Percentiles rank a stretch among this genome's conserved stretches.
Evolutionary conservation across 169 alveolate genomes (phyloP).

Genomic region (Plasmodium yoelii): DNA sequence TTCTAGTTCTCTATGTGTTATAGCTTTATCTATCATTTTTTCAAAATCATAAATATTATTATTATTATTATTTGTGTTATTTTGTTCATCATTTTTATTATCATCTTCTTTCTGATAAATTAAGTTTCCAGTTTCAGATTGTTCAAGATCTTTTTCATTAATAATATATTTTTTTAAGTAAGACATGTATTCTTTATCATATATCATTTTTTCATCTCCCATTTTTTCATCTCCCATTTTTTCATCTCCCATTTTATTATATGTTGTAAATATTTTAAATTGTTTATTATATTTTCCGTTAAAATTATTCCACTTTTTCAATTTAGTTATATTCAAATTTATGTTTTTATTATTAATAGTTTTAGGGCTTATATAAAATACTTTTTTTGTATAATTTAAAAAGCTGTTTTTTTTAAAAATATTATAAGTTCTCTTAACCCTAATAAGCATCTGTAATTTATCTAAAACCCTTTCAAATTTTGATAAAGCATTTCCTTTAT

Average conservation of each 20-base stretch:
- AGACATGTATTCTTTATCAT: constrained; percentile 25
- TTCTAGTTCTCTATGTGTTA: constrained; percentile 45
- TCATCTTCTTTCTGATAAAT: not conserved
- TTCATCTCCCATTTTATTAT: not conserved
- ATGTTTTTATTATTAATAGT: no score
- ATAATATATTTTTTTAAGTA: constrained; percentile 39
- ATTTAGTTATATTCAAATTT: not conserved
- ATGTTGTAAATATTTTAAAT: no score
- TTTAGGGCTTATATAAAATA: no score
- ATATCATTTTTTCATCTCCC: not conserved
- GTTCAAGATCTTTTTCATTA: not conserved
- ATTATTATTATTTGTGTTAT: not conserved
- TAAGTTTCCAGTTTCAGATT: no score
- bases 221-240: no score
- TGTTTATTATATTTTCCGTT: no score
- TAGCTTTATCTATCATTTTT: constrained; percentile 8
- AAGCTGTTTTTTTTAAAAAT: no score
- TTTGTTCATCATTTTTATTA: not conserved
- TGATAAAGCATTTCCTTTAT: no score
- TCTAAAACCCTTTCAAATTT: no score
- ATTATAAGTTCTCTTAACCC: no score
- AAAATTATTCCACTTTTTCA: not conserved
- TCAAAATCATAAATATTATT: constrained; percentile 8
- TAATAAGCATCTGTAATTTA: no score
- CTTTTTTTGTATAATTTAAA: no score